Percentiles rank a stretch among this genome's conserved stretches.
These are phyloP conservation scores for Xylariaceae sp. DNA, from an alignment of 2,329 filamentous ascomycete genomes.

Conservation along the genomic window DNA sequence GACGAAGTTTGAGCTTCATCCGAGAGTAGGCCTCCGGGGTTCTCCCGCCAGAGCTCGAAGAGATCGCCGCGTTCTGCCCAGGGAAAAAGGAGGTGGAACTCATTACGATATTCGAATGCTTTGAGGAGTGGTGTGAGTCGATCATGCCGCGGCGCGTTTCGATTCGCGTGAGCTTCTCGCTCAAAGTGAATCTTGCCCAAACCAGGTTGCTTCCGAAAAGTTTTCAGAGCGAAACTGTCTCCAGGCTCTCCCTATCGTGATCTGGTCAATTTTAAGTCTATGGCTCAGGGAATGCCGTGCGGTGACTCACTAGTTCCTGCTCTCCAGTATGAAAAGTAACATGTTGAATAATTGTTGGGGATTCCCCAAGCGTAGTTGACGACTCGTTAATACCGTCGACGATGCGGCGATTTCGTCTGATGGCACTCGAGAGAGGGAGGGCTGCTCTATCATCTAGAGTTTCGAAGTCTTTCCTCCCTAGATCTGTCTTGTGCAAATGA, in stretches of 20 bases:
- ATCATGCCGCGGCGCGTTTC: slow-evolving; percentile 6
- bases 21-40: neutral
- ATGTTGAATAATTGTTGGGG: neutral
- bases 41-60: slow-evolving; percentile 7
- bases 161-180: slow-evolving; percentile 8
- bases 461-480: neutral
- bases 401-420: too few relatives aligned
- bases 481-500: neutral
- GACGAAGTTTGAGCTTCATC: neutral
- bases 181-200: neutral
- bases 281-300: neutral
- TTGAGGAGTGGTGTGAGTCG: slow-evolving; percentile 14
- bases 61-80: slow-evolving; percentile 12
- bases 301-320: slow-evolving; percentile 9
- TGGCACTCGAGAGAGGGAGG: slow-evolving; percentile 4
- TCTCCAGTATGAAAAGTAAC: slow-evolving; percentile 8
- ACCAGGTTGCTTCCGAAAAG: neutral
- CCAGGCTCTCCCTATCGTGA: neutral
- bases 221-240: slow-evolving; percentile 12
- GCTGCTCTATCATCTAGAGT: slow-evolving; percentile 5
- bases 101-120: slow-evolving; percentile 11
- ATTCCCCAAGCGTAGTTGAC: neutral
- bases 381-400: neutral
- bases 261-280: neutral
- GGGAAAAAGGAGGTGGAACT: slow-evolving; percentile 16